Conservation (phyloP, 1,284 basidiomycete species). For the Malassezia globosa region DNA sequence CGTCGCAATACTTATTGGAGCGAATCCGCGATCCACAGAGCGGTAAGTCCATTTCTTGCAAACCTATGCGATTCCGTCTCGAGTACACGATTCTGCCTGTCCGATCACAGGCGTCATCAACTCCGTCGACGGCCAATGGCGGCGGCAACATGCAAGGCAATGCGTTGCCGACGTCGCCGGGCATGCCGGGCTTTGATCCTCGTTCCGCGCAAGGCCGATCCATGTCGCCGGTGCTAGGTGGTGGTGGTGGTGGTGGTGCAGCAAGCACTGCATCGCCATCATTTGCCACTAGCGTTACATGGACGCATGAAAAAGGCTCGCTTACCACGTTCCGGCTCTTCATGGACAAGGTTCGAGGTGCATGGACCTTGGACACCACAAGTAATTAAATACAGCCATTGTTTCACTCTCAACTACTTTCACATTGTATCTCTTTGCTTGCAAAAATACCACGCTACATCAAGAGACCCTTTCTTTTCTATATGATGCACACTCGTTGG, state of each 20-base stretch:
- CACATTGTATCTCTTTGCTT: too few species aligned
- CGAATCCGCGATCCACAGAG: slow-evolving; percentile 28
- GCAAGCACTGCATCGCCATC: slow-evolving; percentile 11
- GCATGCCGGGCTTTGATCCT: slow-evolving; percentile 14
- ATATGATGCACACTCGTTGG: too few species aligned
- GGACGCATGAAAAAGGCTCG: slow-evolving; percentile 79
- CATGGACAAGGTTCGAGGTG: slow-evolving; percentile 60
- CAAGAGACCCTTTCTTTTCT: too few species aligned
- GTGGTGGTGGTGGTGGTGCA: too few species aligned
- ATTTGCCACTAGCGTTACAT: slow-evolving; percentile 55
- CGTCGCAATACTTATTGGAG: slow-evolving; percentile 32
- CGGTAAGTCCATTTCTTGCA: slow-evolving; percentile 21
- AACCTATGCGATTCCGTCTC: slow-evolving; percentile 41
- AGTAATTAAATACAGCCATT: neutral
- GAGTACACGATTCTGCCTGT: slow-evolving; percentile 39
- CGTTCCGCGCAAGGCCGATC: slow-evolving; percentile 9
- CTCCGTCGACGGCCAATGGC: neutral
- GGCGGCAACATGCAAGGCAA: neutral
- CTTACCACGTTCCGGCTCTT: slow-evolving; percentile 66
- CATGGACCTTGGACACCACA: slow-evolving; percentile 53
- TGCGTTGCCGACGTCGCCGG: slow-evolving; percentile 1
- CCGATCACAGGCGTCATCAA: slow-evolving; percentile 19
- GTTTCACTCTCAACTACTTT: too few species aligned
- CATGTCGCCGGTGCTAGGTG: slow-evolving; percentile 11
- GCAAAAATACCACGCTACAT: too few species aligned